Conservation (phyloP, 345 rosid genomes). For the Aquilaria yunnanensis region DNA sequence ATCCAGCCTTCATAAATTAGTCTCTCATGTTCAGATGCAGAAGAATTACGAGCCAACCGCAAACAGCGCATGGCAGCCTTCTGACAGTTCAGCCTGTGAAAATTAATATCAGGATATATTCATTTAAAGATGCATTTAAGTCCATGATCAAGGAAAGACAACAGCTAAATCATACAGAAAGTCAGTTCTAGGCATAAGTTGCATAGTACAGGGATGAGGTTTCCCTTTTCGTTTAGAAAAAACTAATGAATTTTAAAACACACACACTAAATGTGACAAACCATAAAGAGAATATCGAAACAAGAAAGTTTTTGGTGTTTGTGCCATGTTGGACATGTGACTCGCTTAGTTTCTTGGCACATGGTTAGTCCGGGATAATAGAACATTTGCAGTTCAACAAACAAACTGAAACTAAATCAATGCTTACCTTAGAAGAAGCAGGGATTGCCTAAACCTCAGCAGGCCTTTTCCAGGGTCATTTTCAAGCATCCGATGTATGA, state of each 20-base stretch:
- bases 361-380: too few relatives aligned
- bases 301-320: too few relatives aligned
- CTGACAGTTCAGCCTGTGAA: conserved; percentile 73
- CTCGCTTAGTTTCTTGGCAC: too few relatives aligned
- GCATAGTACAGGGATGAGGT: too few relatives aligned
- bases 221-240: too few relatives aligned
- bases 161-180: not conserved
- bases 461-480: conserved; percentile 73
- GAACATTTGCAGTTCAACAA: conserved; percentile 7
- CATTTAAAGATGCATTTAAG: conserved; percentile 7
- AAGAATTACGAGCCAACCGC: conserved; percentile 61
- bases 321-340: too few relatives aligned
- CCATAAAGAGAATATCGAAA: not conserved
- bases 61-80: conserved; percentile 88
- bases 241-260: too few relatives aligned
- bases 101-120: conserved; percentile 5
- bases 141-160: not conserved
- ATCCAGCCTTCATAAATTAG: conserved; percentile 96
- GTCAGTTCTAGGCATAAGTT: not conserved
- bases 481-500: conserved; percentile 78
- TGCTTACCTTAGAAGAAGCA: conserved; percentile 77
- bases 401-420: not conserved
- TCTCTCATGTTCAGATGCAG: conserved; percentile 63
- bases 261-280: not conserved
- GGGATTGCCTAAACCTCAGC: conserved; percentile 80